Evolutionary conservation across 345 rosid species (phyloP).

Genomic region (Pseudoturritis turrita): DNA sequence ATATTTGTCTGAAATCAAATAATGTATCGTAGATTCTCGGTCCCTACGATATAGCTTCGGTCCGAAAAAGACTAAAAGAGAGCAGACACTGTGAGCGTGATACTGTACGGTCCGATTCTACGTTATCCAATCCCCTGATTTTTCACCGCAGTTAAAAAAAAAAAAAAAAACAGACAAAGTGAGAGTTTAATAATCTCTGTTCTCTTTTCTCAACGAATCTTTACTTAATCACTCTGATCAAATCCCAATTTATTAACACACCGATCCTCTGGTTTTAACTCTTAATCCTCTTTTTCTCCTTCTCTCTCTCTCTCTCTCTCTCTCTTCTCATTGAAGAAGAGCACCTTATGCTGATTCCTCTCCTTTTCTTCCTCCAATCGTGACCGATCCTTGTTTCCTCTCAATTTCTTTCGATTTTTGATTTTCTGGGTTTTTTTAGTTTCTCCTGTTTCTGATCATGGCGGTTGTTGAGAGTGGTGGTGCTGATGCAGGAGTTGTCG

Average conservation of each 20-base stretch:
- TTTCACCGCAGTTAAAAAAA: conserved; percentile 2
- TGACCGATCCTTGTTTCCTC: conserved; percentile 7
- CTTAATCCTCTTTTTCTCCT: not conserved
- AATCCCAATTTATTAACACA: conserved; percentile 12
- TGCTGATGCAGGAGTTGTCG: conserved; percentile 34
- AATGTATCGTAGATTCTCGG: not conserved
- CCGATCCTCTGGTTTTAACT: conserved; percentile 5
- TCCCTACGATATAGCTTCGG: not conserved
- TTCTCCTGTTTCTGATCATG: conserved; percentile 31
- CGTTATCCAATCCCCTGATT: not conserved
- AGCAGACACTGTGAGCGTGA: not conserved
- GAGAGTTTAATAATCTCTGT: no score
- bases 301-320: not conserved
- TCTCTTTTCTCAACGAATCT: conserved; percentile 19
- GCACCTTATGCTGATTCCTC: conserved; percentile 36
- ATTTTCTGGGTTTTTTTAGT: not conserved
- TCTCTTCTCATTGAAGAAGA: conserved; percentile 8
- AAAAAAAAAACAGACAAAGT: no score
- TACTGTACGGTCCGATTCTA: not conserved
- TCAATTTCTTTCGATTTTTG: not conserved
- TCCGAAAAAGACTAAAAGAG: not conserved
- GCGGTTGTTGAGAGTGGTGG: conserved; percentile 62
- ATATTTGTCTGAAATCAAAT: not conserved
- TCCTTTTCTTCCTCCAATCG: conserved; percentile 15
- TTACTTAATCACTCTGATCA: conserved; percentile 14